These are phyloP conservation scores for Sporisorium exsertum DNA, from an alignment of 1,284 basidiomycete genomes.

Conservation along the genomic window DNA sequence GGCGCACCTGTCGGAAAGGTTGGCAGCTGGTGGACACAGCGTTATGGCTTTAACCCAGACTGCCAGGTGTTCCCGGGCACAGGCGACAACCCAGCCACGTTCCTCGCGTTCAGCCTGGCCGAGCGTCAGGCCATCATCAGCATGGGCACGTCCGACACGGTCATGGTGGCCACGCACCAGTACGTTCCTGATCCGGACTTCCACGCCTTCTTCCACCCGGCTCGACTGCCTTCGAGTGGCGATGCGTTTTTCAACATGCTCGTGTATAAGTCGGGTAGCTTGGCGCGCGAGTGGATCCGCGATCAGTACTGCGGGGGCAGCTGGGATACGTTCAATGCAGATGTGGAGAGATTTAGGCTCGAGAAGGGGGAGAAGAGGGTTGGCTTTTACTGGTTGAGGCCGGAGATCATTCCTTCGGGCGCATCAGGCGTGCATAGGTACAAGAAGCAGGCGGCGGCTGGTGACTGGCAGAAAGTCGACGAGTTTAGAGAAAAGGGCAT, in stretches of 20 bases:
- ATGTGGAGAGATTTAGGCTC: constrained; percentile 71
- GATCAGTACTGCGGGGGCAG: constrained; percentile 76
- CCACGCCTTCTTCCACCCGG: constrained; percentile 73
- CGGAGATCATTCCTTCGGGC: constrained; percentile 82
- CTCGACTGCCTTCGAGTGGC: constrained; percentile 38
- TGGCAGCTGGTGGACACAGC: constrained; percentile 78
- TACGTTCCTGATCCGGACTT: constrained; percentile 72
- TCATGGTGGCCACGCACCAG: constrained; percentile 76
- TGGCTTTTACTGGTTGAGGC: constrained; percentile 81
- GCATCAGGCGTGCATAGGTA: constrained; percentile 79
- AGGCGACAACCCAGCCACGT: constrained; percentile 90
- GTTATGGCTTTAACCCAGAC: constrained; percentile 81
- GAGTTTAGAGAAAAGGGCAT: constrained; percentile 70
- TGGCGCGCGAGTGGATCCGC: constrained; percentile 79
- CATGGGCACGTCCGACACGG: constrained; percentile 90
- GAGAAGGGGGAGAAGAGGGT: constrained; percentile 55
- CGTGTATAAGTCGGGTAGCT: constrained; percentile 71
- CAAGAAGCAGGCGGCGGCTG: constrained; percentile 59
- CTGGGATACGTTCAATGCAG: constrained; percentile 81
- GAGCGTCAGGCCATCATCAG: constrained; percentile 88
- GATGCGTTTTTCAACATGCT: constrained; percentile 71
- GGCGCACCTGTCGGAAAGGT: constrained; percentile 79
- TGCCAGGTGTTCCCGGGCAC: constrained; percentile 87
- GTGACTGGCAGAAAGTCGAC: constrained; percentile 52
- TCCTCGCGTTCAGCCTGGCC: constrained; percentile 76